Evolutionary conservation across 352 stramenopile species (phyloP).

Genomic region (Pythium aristosporum): DNA sequence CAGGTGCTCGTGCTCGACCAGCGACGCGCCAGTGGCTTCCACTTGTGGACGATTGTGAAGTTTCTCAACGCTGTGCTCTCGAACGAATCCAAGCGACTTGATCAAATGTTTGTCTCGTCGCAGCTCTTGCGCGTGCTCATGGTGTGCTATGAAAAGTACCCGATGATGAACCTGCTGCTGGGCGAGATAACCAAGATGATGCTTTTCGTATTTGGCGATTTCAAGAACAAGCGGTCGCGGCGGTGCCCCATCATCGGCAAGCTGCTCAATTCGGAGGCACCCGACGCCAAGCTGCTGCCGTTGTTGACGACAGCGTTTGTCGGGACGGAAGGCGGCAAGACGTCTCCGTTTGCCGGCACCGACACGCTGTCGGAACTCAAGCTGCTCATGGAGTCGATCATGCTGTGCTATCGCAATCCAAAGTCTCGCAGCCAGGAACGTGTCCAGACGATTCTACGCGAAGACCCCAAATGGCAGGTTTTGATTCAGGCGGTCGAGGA

Average conservation of each 20-base stretch:
- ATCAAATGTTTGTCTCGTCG: slow-evolving; percentile 80
- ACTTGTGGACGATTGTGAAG: slow-evolving; percentile 76
- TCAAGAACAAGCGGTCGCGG: slow-evolving; percentile 83
- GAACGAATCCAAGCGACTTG: slow-evolving; percentile 81
- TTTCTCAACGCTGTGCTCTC: slow-evolving; percentile 68
- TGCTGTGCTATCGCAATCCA: slow-evolving; percentile 71
- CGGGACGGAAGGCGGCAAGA: slow-evolving; percentile 37
- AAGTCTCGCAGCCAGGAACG: slow-evolving; percentile 74
- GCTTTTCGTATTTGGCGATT: slow-evolving; percentile 81
- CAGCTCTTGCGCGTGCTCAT: slow-evolving; percentile 71
- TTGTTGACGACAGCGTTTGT: slow-evolving; percentile 66
- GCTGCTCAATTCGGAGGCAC: slow-evolving; percentile 53
- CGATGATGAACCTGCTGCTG: slow-evolving; percentile 71
- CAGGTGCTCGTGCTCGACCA: slow-evolving; percentile 71
- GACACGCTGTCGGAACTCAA: slow-evolving; percentile 82
- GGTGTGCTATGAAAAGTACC: slow-evolving; percentile 81
- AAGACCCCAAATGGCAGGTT: slow-evolving; percentile 52
- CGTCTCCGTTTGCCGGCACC: slow-evolving; percentile 42
- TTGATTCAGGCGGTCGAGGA: slow-evolving; percentile 55
- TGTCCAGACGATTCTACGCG: slow-evolving; percentile 52
- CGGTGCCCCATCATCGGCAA: slow-evolving; percentile 75
- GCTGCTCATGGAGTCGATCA: slow-evolving; percentile 75
- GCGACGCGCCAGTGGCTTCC: slow-evolving; percentile 61
- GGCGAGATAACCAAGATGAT: slow-evolving; percentile 87
- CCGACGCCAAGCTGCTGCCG: slow-evolving; percentile 54